Evolutionary conservation across 2,329 filamentous ascomycete genomes (phyloP), one percentile per base, ranked within the genome.

Genomic region (Aspergillus japonicus): DNA sequence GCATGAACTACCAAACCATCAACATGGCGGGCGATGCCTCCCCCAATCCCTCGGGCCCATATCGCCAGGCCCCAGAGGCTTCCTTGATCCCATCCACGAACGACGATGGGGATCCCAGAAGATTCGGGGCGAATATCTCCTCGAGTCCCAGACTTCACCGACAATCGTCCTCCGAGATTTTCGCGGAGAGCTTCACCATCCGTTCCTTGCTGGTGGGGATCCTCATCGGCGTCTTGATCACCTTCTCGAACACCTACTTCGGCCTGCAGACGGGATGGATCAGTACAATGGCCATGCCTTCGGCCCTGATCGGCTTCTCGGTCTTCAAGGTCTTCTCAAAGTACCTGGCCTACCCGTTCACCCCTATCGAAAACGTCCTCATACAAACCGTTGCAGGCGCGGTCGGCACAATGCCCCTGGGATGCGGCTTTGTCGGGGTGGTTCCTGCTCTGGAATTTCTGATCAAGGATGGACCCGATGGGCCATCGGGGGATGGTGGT

Each of bases 221-320:
- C 5, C 80, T 85, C 3, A 95, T 99, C 64, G 95, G 95, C 47
- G 86, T 95, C 4, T 82, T 98, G 57, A 96, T 98, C 70, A 95
- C 91, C 72, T 96, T 96, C 74, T 96, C 91, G 55, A 99, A 99
- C 73, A 97, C 96, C 82, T 99, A 98, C 76, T 99, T 99, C 74
- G 95, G 95, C n/a, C 82, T 99, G 33, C 95, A 98, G 78, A 96
- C 91, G 29, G 88, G 88, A 65, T 90, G 88, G 88, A 85, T 91
- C 42, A 86, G 88, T 69, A 91, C 91, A 66, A 98, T 99, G 95
- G 91, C 92, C 16, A 97, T 99, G 92, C 95, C 95, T 0, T 91
- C 92, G 1, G 95, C 92, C 23, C 81, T 99, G 61, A 91, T 99
- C 71, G 94, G 95, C 2, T 98, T 97, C 73, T 94, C 92, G 11